Percentiles rank a stretch among this genome's conserved stretches.
Evolutionary conservation across 1,284 basidiomycete species (phyloP).

Genomic region (Rhizoctonia solani): DNA sequence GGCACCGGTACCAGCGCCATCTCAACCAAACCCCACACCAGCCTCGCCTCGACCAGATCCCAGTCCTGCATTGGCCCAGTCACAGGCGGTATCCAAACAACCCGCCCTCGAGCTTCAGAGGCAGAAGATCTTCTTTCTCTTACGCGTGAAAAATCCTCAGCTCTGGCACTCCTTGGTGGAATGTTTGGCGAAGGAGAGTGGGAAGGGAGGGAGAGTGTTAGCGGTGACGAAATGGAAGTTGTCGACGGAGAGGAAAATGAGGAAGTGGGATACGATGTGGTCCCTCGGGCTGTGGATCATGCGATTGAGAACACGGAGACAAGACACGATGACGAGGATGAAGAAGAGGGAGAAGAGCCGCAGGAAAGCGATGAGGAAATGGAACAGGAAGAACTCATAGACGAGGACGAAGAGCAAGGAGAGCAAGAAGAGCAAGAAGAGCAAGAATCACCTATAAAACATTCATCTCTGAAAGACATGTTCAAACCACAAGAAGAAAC

Average conservation of each 20-base stretch:
- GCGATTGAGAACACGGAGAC: not conserved
- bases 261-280: slow-evolving; percentile 34
- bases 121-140: slow-evolving; percentile 8
- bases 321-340: slow-evolving; percentile 29
- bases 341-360: not conserved
- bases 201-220: slow-evolving; percentile 39
- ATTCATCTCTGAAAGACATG: slow-evolving; percentile 39
- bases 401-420: too few relatives aligned
- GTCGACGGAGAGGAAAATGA: slow-evolving; percentile 31
- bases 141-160: slow-evolving; percentile 10
- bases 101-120: too few relatives aligned
- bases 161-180: slow-evolving; percentile 17
- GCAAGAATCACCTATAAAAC: slow-evolving; percentile 18
- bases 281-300: slow-evolving; percentile 36
- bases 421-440: not conserved
- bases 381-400: not conserved
- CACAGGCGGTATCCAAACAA: too few relatives aligned
- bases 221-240: slow-evolving; percentile 26
- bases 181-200: slow-evolving; percentile 40
- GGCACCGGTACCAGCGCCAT: slow-evolving; percentile 41
- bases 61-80: too few relatives aligned
- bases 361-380: not conserved
- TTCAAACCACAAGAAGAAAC: slow-evolving; percentile 40
- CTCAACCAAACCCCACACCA: too few relatives aligned
- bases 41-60: too few relatives aligned